Evolutionary conservation across 2,329 filamentous ascomycete species (phyloP).

Genomic region (Exophiala spinifera): DNA sequence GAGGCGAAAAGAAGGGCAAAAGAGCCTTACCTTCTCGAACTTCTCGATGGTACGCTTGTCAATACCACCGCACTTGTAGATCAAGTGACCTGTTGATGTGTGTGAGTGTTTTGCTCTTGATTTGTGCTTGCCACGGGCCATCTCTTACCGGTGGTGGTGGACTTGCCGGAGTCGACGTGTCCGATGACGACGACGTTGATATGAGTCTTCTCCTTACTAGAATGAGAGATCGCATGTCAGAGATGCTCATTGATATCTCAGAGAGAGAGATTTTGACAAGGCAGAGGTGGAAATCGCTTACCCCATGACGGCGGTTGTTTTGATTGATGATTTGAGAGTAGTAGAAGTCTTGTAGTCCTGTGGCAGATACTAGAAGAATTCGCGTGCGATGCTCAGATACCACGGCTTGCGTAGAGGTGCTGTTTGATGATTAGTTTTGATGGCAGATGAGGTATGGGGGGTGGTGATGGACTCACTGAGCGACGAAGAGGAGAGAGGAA

Average conservation of each 20-base stretch:
- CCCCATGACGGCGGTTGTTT: conserved; percentile 58
- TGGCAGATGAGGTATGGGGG: conserved; percentile 17
- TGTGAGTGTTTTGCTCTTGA: conserved; percentile 30
- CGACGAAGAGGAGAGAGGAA: conserved; percentile 26
- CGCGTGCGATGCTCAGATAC: conserved; percentile 47
- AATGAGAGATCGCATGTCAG: conserved; percentile 23
- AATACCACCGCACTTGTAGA: conserved; percentile 99
- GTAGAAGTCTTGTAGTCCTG: conserved; percentile 47
- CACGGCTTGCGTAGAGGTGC: conserved; percentile 54
- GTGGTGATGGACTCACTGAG: conserved; percentile 29
- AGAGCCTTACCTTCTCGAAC: conserved; percentile 92
- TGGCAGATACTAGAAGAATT: conserved; percentile 47
- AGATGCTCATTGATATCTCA: conserved; percentile 24
- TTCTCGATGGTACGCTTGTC: conserved; percentile 99
- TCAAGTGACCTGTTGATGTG: conserved; percentile 72
- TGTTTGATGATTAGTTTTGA: conserved; percentile 33
- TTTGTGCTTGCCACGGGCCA: conserved; percentile 32
- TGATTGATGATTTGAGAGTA: conserved; percentile 22
- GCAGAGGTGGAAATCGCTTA: conserved; percentile 42
- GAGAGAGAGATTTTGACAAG: conserved; percentile 7
- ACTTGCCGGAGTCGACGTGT: conserved; percentile 99
- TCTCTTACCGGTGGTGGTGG: conserved; percentile 82
- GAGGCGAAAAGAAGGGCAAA: conserved; percentile 9
- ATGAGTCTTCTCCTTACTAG: conserved; percentile 92
- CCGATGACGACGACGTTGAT: conserved; percentile 99